These are phyloP conservation scores for Logfia minima DNA, from an alignment of 129 eudicot genomes.

Conservation along the genomic window DNA sequence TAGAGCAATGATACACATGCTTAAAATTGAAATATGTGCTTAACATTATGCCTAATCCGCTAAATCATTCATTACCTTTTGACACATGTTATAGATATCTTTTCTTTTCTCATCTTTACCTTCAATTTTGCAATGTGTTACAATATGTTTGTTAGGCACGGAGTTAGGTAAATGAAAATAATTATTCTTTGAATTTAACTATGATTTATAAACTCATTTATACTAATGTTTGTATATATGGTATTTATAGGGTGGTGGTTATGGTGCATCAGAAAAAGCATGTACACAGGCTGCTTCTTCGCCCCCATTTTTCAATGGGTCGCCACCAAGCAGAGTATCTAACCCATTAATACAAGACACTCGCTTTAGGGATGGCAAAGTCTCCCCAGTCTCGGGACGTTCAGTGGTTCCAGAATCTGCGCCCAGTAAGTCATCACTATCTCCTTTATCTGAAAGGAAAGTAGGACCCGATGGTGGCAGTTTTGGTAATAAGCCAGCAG, in stretches of 20 bases:
- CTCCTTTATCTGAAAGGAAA: constrained; percentile 54
- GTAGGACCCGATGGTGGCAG: constrained; percentile 57
- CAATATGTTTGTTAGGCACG: too few relatives aligned
- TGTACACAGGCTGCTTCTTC: constrained; percentile 57
- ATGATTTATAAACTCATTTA: neutral
- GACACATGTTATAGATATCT: neutral
- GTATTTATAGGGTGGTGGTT: constrained; percentile 48
- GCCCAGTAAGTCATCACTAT: constrained; percentile 37
- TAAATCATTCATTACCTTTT: too few relatives aligned
- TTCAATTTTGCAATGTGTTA: too few relatives aligned
- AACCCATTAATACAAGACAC: constrained; percentile 87
- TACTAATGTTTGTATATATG: neutral
- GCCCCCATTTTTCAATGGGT: constrained; percentile 86
- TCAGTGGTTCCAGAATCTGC: constrained; percentile 35
- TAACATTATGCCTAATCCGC: too few relatives aligned
- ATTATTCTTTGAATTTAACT: neutral
- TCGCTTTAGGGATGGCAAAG: constrained; percentile 58
- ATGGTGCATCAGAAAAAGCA: constrained; percentile 43
- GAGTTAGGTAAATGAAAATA: too few relatives aligned
- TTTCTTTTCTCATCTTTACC: neutral
- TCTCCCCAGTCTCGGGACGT: constrained; percentile 44
- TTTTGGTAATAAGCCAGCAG: constrained; percentile 85
- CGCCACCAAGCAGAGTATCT: constrained; percentile 93
- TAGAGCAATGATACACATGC: neutral
- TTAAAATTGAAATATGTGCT: too few relatives aligned